Conservation (phyloP, 2,329 filamentous ascomycete species). For the Penicillium palitans region DNA sequence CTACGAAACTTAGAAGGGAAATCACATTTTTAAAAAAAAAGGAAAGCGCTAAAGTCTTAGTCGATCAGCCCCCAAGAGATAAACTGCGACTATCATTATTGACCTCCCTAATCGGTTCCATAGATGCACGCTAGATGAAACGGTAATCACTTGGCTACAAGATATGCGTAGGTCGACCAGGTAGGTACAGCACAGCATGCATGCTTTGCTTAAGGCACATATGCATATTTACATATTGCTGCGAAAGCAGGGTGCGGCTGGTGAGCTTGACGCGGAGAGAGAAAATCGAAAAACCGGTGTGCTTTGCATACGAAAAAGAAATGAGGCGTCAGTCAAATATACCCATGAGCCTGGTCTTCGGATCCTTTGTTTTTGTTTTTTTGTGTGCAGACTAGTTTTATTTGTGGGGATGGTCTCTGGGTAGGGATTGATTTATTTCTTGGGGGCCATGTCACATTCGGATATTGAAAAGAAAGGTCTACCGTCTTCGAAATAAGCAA, state of each 20-base stretch:
- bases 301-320: not conserved
- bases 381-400: not conserved
- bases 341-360: not conserved
- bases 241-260: not conserved
- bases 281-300: slow-evolving; percentile 2
- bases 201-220: not conserved
- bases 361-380: not conserved
- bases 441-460: not conserved
- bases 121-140: slow-evolving; percentile 3
- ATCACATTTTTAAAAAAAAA: not conserved
- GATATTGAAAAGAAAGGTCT: not conserved
- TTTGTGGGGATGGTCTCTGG: not conserved
- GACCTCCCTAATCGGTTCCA: not conserved
- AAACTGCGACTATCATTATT: not conserved
- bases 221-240: not conserved
- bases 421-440: not conserved
- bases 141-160: slow-evolving; percentile 1
- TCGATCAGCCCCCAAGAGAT: not conserved
- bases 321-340: not conserved
- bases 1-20: not conserved
- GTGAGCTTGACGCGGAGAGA: slow-evolving; percentile 2
- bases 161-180: not conserved
- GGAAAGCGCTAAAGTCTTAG: not conserved
- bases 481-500: not conserved
- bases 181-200: not conserved